Evolutionary conservation across 306 rosid genomes (phyloP).

Genomic region (Luffa aegyptiaca): DNA sequence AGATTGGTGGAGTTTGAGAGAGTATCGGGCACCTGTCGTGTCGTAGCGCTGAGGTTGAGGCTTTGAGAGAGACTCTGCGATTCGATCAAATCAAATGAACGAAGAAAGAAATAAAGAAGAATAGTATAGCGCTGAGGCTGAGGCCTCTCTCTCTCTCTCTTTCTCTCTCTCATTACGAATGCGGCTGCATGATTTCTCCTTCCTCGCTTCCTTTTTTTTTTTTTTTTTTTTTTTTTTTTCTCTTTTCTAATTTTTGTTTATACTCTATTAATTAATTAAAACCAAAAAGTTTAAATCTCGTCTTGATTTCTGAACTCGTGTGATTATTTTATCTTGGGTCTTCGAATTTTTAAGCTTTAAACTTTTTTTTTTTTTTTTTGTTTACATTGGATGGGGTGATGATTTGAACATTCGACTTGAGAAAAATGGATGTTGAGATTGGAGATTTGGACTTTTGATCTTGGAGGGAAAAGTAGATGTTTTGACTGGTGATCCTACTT

Average conservation of each 20-base stretch:
- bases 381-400: too few relatives aligned
- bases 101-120: neutral
- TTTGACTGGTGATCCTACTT: too few relatives aligned
- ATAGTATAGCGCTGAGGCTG: neutral
- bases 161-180: neutral
- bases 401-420: too few relatives aligned
- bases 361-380: too few relatives aligned
- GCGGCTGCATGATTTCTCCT: constrained; percentile 2
- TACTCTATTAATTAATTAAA: neutral
- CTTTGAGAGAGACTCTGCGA: neutral
- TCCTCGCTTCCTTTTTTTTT: neutral
- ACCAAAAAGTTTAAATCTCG: neutral
- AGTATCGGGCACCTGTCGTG: neutral
- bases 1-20: neutral
- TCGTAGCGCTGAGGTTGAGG: neutral
- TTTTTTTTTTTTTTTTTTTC: too few relatives aligned
- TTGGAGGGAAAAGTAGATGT: too few relatives aligned
- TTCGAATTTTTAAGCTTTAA: too few relatives aligned
- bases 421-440: too few relatives aligned
- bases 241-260: too few relatives aligned
- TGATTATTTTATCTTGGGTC: too few relatives aligned
- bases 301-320: neutral
- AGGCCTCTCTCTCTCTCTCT: neutral
- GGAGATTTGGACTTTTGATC: too few relatives aligned
- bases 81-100: neutral